A percentile compares a stretch with the other conserved stretches of the same genome.
phyloP scores from a whole-genome alignment of 2,329 filamentous ascomycete genomes.

The Colletotrichum falcatum region DNA sequence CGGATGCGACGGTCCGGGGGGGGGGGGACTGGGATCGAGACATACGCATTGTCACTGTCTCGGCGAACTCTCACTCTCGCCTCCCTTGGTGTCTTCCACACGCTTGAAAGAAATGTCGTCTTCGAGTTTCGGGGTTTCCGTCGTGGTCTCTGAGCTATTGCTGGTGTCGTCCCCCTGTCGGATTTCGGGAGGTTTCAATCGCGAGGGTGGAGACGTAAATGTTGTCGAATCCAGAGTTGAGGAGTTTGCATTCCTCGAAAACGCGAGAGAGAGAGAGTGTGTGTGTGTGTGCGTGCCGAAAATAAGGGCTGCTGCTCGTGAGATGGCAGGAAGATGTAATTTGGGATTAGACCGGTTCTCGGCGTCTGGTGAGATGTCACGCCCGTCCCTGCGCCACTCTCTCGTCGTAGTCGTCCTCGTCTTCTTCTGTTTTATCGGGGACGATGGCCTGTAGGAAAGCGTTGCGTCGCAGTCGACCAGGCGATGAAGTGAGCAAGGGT shows the following conservation, averaged over 20 bases:
- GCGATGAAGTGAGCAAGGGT: neutral
- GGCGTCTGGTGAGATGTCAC: neutral
- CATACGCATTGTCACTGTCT: slow-evolving; percentile 3
- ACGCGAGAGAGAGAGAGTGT: neutral
- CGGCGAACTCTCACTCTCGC: neutral
- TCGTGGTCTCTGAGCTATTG: neutral
- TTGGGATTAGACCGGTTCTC: neutral
- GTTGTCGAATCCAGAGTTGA: neutral
- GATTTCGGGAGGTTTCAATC: neutral
- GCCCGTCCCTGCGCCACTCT: neutral
- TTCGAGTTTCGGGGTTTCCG: neutral
- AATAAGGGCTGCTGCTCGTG: neutral
- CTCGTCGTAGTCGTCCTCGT: no score
- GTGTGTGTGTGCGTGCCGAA: no score
- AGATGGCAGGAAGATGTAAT: neutral
- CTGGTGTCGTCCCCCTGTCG: neutral
- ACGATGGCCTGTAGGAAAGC: neutral
- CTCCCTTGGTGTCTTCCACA: neutral
- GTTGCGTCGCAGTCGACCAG: slow-evolving; percentile 1
- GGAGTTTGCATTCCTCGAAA: slow-evolving; percentile 9
- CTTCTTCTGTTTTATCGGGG: neutral
- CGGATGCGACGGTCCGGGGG: neutral
- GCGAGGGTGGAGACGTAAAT: neutral
- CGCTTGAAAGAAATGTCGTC: neutral
- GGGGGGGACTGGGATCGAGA: no score